Evolutionary conservation across 768 basidiomycete genomes (phyloP).

Genomic region (Boletus huronensis): DNA sequence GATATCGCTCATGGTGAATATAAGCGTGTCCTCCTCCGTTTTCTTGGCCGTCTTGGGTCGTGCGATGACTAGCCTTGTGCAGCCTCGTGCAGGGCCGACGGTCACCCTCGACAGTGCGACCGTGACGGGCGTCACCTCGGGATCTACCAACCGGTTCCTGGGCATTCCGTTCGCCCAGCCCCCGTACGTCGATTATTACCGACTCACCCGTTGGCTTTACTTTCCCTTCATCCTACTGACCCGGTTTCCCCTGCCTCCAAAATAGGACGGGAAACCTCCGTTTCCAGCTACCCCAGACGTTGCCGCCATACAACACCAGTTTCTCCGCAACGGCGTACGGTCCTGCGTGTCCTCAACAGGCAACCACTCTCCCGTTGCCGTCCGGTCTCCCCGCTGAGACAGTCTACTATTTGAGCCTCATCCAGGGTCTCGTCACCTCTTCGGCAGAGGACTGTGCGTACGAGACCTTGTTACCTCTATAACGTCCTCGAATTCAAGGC

Average conservation of each 20-base stretch:
- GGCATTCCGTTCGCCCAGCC: slow-evolving; percentile 42
- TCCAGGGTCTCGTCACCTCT: slow-evolving; percentile 32
- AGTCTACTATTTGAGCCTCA: slow-evolving; percentile 14
- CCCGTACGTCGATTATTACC: slow-evolving; percentile 27
- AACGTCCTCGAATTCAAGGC: neutral
- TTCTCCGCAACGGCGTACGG: slow-evolving; percentile 5
- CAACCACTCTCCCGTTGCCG: slow-evolving; percentile 1
- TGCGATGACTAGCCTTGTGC: neutral
- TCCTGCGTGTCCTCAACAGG: slow-evolving; percentile 13
- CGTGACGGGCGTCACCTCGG: slow-evolving; percentile 27
- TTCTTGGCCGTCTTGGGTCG: neutral
- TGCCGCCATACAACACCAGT: slow-evolving; percentile 4
- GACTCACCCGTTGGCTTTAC: neutral
- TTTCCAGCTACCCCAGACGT: slow-evolving; percentile 24
- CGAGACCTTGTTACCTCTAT: too few relatives aligned
- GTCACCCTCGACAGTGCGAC: slow-evolving; percentile 29
- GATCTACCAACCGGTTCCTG: slow-evolving; percentile 30
- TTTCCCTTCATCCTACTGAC: neutral
- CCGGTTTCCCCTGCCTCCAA: too few relatives aligned
- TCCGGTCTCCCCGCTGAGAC: slow-evolving; percentile 18
- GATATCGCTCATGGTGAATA: neutral
- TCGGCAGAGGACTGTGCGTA: slow-evolving; percentile 45
- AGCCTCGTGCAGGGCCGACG: slow-evolving; percentile 10
- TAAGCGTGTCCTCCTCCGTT: neutral
- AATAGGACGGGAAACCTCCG: slow-evolving; percentile 34